phyloP scores from a whole-genome alignment of 495 filamentous ascomycete genomes.

The Neurospora sp. region DNA sequence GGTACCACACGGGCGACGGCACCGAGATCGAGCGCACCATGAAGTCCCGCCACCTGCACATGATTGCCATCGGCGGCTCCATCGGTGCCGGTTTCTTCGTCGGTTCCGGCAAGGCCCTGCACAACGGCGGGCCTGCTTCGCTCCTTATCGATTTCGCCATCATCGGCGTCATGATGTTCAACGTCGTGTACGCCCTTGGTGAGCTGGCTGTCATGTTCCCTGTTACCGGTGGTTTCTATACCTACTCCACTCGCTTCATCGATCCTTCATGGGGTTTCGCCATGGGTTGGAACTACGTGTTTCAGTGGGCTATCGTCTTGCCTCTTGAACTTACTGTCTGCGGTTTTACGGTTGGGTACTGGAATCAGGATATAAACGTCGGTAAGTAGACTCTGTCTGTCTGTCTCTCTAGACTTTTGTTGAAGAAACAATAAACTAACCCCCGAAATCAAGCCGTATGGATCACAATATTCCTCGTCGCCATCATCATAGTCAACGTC shows the following conservation, averaged over 20 bases:
- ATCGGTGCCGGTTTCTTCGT: constrained; percentile 59
- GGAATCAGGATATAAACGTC: constrained; percentile 38
- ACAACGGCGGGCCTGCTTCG: constrained; percentile 36
- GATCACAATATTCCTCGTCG: constrained; percentile 48
- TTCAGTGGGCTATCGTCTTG: constrained; percentile 52
- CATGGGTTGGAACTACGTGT: constrained; percentile 74
- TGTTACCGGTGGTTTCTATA: constrained; percentile 47
- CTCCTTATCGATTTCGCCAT: constrained; percentile 46
- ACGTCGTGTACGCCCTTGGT: constrained; percentile 58
- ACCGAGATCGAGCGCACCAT: constrained; percentile 46
- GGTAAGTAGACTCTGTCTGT: constrained; percentile 22
- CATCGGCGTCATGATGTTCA: constrained; percentile 46
- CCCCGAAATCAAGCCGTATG: constrained; percentile 39
- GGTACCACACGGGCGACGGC: constrained; percentile 21
- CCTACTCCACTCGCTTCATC: constrained; percentile 65
- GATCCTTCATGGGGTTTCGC: constrained; percentile 77
- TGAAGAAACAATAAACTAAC: not conserved
- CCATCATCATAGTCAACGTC: constrained; percentile 53
- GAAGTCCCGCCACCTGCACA: constrained; percentile 58
- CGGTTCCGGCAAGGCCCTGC: constrained; percentile 39
- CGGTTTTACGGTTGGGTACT: constrained; percentile 46
- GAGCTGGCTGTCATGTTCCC: constrained; percentile 68
- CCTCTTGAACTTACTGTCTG: constrained; percentile 48
- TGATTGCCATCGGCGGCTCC: constrained; percentile 67
- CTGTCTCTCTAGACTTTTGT: no score